Evolutionary conservation across 192 early-diverging fungal species (phyloP).

Genomic region (Umbelopsis ramanniana): DNA sequence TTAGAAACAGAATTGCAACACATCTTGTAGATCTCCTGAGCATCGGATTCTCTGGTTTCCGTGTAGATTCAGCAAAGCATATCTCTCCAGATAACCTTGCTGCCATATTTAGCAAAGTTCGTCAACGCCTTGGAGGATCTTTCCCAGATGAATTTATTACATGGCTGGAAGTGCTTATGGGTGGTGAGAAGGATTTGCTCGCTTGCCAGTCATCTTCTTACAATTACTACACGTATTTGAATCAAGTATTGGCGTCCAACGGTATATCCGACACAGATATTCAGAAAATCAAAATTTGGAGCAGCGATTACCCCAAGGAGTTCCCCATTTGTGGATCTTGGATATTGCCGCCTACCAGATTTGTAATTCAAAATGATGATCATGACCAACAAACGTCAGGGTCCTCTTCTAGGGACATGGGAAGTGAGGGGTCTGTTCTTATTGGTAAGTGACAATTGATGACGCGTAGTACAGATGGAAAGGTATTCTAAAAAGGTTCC

Average conservation of each 20-base stretch:
- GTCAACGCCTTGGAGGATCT: background rate
- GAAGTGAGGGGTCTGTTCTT: background rate
- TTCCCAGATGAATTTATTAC: constrained; percentile 1
- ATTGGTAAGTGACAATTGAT: background rate
- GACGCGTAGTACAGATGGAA: background rate
- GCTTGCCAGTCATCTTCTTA: background rate
- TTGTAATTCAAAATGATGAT: constrained; percentile 13
- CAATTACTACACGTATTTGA: constrained; percentile 4
- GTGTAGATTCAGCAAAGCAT: constrained; percentile 1
- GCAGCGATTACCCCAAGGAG: constrained; percentile 6
- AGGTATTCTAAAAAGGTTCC: background rate
- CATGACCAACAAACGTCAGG: constrained; percentile 8
- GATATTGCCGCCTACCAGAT: constrained; percentile 6
- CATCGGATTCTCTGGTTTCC: constrained; percentile 8
- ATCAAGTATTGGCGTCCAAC: constrained; percentile 3
- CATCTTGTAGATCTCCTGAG: background rate
- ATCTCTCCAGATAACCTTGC: constrained; percentile 6
- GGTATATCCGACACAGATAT: background rate
- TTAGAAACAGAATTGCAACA: background rate
- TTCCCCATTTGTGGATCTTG: background rate
- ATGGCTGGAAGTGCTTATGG: constrained; percentile 1
- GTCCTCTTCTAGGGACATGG: constrained; percentile 11
- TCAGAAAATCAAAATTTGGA: constrained; percentile 13
- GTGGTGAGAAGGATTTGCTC: constrained; percentile 10
- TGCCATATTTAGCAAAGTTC: background rate